Evolutionary conservation across 495 filamentous ascomycete genomes (phyloP).

Genomic region (Durotheca rogersii): DNA sequence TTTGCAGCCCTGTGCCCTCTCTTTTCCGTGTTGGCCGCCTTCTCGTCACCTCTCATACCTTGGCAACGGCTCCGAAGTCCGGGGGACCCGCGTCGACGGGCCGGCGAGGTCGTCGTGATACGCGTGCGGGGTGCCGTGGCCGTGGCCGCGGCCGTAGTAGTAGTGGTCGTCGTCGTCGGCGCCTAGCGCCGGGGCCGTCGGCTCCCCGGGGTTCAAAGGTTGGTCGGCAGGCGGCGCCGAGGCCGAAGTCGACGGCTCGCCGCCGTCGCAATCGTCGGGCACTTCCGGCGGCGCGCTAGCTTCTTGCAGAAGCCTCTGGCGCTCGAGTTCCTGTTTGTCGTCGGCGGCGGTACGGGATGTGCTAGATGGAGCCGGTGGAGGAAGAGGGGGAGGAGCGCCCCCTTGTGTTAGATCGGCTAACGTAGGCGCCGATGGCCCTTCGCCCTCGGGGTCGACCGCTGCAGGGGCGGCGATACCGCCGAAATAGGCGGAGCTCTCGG

Average conservation of each 20-base stretch:
- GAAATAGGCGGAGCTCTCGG: conserved; percentile 12
- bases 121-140: conserved; percentile 43
- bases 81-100: conserved; percentile 15
- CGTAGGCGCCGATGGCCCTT: conserved; percentile 48
- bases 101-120: conserved; percentile 33
- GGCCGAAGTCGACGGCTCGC: conserved; percentile 18
- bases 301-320: conserved; percentile 68
- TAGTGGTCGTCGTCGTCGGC: conserved; percentile 73
- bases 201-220: conserved; percentile 35
- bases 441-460: conserved; percentile 7
- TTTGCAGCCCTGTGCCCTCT: neutral
- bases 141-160: too few relatives aligned
- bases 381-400: conserved; percentile 33
- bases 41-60: conserved; percentile 42
- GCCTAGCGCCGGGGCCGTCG: conserved; percentile 66
- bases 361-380: too few relatives aligned
- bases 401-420: conserved; percentile 46
- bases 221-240: conserved; percentile 20
- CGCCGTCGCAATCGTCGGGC: conserved; percentile 48
- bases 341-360: too few relatives aligned
- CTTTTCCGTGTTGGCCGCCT: conserved; percentile 1
- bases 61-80: conserved; percentile 45
- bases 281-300: conserved; percentile 66
- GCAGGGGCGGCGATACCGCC: conserved; percentile 13
- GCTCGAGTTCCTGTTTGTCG: conserved; percentile 85